phyloP scores from a whole-genome alignment of 129 eudicot genomes.

The Chrysanthemum makinoi region DNA sequence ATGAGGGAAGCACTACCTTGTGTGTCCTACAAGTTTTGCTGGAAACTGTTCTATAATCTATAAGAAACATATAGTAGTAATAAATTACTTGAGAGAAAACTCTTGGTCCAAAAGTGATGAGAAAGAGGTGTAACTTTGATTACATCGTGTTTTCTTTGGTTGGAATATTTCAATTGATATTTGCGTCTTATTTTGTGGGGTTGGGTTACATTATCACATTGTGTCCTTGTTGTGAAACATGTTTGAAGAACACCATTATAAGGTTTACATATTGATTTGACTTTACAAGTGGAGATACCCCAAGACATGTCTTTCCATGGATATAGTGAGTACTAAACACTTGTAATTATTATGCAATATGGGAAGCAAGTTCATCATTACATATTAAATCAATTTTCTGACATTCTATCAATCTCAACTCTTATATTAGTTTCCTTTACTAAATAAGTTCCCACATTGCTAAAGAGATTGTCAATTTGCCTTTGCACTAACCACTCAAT shows the following conservation, averaged over 20 bases:
- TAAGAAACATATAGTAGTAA: too few species aligned
- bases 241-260: not conserved
- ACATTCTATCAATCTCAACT: not conserved
- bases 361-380: not conserved
- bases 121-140: not conserved
- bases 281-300: not conserved
- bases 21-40: too few species aligned
- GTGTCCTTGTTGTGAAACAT: not conserved
- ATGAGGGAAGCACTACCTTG: too few species aligned
- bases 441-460: not conserved
- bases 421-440: not conserved
- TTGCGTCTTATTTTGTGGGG: not conserved
- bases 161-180: too few species aligned
- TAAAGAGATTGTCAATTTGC: not conserved
- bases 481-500: not conserved
- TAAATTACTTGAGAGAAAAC: not conserved
- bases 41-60: too few species aligned
- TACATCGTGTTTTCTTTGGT: too few species aligned
- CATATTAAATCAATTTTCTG: not conserved
- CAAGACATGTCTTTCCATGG: not conserved
- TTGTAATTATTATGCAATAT: not conserved
- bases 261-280: not conserved
- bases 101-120: not conserved
- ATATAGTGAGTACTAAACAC: not conserved
- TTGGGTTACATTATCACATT: not conserved